A percentile compares a stretch with the other conserved stretches of the same genome.
Conservation (phyloP, 2,329 filamentous ascomycete species). For the Xenoacremonium recifei region DNA sequence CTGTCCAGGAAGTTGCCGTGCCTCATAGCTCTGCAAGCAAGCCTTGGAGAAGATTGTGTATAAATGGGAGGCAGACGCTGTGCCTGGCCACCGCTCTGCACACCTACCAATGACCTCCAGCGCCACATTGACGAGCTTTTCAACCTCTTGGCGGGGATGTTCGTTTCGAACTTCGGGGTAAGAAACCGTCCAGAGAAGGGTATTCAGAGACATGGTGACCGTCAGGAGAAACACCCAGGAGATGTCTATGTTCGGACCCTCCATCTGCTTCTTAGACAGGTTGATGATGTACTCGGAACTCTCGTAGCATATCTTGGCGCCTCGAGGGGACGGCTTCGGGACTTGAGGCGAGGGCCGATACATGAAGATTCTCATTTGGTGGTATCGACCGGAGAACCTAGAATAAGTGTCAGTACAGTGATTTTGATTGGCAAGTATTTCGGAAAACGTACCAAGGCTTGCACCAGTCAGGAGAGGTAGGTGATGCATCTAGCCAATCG, state of each 20-base stretch:
- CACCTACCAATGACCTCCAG: slow-evolving; percentile 78
- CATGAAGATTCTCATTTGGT: slow-evolving; percentile 85
- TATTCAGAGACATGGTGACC: slow-evolving; percentile 89
- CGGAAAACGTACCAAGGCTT: slow-evolving; percentile 68
- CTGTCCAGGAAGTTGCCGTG: slow-evolving; percentile 32
- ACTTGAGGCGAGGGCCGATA: slow-evolving; percentile 92
- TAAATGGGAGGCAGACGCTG: slow-evolving; percentile 77
- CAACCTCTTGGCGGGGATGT: slow-evolving; percentile 72
- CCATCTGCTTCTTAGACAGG: slow-evolving; percentile 77
- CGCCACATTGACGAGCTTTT: slow-evolving; percentile 70
- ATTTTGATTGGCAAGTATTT: background rate
- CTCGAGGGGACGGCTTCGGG: slow-evolving; percentile 75
- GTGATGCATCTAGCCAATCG: slow-evolving; percentile 75
- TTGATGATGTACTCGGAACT: slow-evolving; percentile 80
- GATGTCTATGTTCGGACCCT: slow-evolving; percentile 68
- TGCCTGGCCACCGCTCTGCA: slow-evolving; percentile 88
- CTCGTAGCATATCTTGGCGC: slow-evolving; percentile 79
- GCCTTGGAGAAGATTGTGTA: slow-evolving; percentile 84
- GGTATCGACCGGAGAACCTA: slow-evolving; percentile 68
- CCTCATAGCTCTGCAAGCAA: slow-evolving; percentile 84
- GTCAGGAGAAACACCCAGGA: slow-evolving; percentile 93
- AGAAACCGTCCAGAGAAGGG: slow-evolving; percentile 86
- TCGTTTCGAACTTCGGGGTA: slow-evolving; percentile 77
- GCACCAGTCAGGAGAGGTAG: slow-evolving; percentile 69
- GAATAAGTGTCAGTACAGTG: slow-evolving; percentile 9